Conservation (phyloP, 768 basidiomycete genomes). For the Tylopilus plumbeoviolaceoides region DNA sequence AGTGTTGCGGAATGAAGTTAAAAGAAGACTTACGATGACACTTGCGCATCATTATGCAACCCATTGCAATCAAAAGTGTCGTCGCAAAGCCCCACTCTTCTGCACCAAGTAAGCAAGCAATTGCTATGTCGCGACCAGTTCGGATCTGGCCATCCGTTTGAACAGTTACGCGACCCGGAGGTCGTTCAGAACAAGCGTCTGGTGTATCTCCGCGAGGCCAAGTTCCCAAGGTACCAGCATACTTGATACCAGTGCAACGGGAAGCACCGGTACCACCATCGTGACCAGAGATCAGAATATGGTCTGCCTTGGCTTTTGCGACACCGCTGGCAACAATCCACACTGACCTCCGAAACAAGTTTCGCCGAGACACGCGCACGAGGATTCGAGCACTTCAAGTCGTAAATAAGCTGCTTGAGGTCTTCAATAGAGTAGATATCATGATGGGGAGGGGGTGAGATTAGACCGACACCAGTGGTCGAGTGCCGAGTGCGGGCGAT, state of each 20-base stretch:
- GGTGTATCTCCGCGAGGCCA: constrained; percentile 96
- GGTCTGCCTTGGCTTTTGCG: constrained; percentile 97
- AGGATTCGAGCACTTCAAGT: constrained; percentile 96
- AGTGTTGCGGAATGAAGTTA: neutral
- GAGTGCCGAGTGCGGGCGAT: constrained; percentile 99
- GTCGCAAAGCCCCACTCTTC: constrained; percentile 99
- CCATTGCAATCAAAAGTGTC: constrained; percentile 92
- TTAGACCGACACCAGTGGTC: constrained; percentile 95
- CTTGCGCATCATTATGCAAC: constrained; percentile 99
- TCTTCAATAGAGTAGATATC: constrained; percentile 99
- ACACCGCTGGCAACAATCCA: constrained; percentile 98
- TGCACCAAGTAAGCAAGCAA: constrained; percentile 93
- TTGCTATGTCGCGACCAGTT: constrained; percentile 94
- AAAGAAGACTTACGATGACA: constrained; percentile 66
- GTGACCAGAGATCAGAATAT: constrained; percentile 96
- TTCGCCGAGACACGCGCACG: constrained; percentile 95
- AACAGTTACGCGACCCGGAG: constrained; percentile 93
- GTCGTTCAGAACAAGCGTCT: constrained; percentile 96
- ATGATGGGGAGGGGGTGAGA: constrained; percentile 96
- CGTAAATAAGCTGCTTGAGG: constrained; percentile 97
- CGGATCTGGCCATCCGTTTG: constrained; percentile 98
- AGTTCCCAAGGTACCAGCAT: constrained; percentile 99
- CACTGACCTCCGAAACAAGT: constrained; percentile 97
- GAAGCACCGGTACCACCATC: constrained; percentile 98
- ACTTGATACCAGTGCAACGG: constrained; percentile 98